phyloP scores from a whole-genome alignment of 2,329 filamentous ascomycete genomes.

The Drechmeria coniospora region DNA sequence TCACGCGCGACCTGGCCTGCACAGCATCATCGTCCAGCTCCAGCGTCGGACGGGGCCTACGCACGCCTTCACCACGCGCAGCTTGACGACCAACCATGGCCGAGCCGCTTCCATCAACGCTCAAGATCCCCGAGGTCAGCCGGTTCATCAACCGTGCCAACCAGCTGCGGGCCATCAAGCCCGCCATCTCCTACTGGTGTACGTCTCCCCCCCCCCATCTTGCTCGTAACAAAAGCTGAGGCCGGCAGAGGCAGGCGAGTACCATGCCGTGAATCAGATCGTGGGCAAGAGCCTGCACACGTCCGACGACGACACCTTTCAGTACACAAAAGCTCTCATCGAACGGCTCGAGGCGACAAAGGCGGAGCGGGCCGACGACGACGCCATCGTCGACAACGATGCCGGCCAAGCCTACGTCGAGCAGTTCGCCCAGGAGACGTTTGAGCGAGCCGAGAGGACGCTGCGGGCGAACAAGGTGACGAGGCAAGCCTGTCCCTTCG shows the following conservation, averaged over 20 bases:
- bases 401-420: slow-evolving; percentile 86
- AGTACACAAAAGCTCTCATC: slow-evolving; percentile 73
- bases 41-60: no score
- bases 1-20: no score
- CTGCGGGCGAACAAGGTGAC: slow-evolving; percentile 74
- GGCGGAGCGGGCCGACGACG: slow-evolving; percentile 55
- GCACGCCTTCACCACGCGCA: no score
- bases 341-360: slow-evolving; percentile 62
- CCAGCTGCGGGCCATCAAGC: slow-evolving; percentile 73
- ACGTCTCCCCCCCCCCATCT: slow-evolving; percentile 21
- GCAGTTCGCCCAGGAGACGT: slow-evolving; percentile 81
- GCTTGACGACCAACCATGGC: slow-evolving; percentile 60
- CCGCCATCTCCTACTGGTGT: slow-evolving; percentile 93
- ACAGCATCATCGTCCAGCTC: no score
- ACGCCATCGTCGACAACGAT: slow-evolving; percentile 71
- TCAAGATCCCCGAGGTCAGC: slow-evolving; percentile 69
- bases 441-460: slow-evolving; percentile 68
- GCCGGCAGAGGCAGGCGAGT: slow-evolving; percentile 46
- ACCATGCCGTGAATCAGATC: slow-evolving; percentile 87
- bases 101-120: slow-evolving; percentile 23
- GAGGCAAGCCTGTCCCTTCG: slow-evolving; percentile 35
- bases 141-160: slow-evolving; percentile 71
- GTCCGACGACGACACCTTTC: slow-evolving; percentile 58
- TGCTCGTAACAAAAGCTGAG: no score
- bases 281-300: slow-evolving; percentile 67